A percentile compares a stretch with the other conserved stretches of the same genome.
phyloP scores from a whole-genome alignment of 331 rosid genomes.

The Phaseolus coccineus region DNA sequence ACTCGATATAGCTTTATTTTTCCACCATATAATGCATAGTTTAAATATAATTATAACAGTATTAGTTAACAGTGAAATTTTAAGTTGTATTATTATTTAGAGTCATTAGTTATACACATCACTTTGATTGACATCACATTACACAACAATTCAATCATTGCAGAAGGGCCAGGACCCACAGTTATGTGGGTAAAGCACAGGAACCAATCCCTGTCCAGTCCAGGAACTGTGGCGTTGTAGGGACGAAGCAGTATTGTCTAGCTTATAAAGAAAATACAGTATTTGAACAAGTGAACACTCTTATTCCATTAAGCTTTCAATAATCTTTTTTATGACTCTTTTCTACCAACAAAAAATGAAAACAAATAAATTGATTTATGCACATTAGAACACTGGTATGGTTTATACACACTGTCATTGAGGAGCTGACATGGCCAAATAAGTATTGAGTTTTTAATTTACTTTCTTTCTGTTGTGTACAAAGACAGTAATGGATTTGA shows the following conservation, averaged over 20 bases:
- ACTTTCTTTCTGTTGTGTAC: neutral
- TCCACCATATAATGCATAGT: neutral
- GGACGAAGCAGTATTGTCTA: neutral
- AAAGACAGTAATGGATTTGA: neutral
- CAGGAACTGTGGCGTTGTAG: slow-evolving; percentile 14
- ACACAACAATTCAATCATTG: neutral
- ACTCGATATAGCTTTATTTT: neutral
- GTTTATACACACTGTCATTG: neutral
- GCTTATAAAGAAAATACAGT: slow-evolving; percentile 5
- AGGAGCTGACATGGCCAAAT: neutral
- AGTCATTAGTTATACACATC: neutral
- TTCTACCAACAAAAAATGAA: neutral
- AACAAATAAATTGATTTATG: neutral
- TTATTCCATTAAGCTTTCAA: slow-evolving; percentile 1
- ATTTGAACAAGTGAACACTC: slow-evolving; percentile 13
- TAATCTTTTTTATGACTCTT: neutral
- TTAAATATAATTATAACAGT: neutral
- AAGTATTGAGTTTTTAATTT: too few relatives aligned
- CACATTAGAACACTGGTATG: neutral
- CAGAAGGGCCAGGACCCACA: slow-evolving; percentile 19
- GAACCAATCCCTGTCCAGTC: neutral
- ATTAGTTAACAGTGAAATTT: neutral
- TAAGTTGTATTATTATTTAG: neutral
- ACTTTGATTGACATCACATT: neutral
- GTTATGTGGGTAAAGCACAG: neutral